phyloP scores from a whole-genome alignment of 768 basidiomycete genomes.

The Phaeotremella skinneri region DNA sequence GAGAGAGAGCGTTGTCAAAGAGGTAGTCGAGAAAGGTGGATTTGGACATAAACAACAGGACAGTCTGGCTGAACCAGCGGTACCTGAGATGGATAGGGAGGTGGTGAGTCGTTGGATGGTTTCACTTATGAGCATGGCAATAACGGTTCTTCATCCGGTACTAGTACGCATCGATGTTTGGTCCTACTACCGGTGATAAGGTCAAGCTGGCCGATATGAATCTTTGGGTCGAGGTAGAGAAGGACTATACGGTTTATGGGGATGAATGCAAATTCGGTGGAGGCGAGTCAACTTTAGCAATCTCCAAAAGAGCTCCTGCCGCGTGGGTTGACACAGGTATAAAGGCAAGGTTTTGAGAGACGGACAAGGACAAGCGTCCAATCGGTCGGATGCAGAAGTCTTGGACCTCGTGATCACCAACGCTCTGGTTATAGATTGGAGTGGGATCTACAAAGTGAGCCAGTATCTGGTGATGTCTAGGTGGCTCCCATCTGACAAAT shows the following conservation, averaged over 20 bases:
- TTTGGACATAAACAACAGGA: slow-evolving; percentile 64
- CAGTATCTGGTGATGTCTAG: background rate
- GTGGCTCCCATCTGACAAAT: background rate
- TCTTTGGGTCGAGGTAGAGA: slow-evolving; percentile 89
- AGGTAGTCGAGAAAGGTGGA: slow-evolving; percentile 58
- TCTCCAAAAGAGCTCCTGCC: background rate
- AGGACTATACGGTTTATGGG: slow-evolving; percentile 83
- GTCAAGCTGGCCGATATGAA: slow-evolving; percentile 83
- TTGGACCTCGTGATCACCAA: slow-evolving; percentile 95
- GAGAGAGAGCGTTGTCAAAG: slow-evolving; percentile 21
- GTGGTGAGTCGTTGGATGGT: slow-evolving; percentile 37
- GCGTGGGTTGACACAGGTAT: background rate
- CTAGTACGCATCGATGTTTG: slow-evolving; percentile 85
- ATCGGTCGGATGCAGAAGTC: slow-evolving; percentile 63
- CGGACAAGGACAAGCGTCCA: slow-evolving; percentile 91
- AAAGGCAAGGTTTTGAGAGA: slow-evolving; percentile 89
- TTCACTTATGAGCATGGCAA: background rate
- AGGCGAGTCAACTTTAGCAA: slow-evolving; percentile 55
- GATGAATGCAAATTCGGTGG: slow-evolving; percentile 99
- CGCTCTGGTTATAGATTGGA: slow-evolving; percentile 90
- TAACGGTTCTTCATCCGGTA: background rate
- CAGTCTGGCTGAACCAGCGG: slow-evolving; percentile 56
- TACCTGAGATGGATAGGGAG: slow-evolving; percentile 55
- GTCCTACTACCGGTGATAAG: slow-evolving; percentile 87
- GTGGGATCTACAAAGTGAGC: slow-evolving; percentile 84